A percentile compares a stretch with the other conserved stretches of the same genome.
These are phyloP conservation scores for Auricularia sp. DNA, from an alignment of 768 basidiomycete genomes.

Conservation along the genomic window DNA sequence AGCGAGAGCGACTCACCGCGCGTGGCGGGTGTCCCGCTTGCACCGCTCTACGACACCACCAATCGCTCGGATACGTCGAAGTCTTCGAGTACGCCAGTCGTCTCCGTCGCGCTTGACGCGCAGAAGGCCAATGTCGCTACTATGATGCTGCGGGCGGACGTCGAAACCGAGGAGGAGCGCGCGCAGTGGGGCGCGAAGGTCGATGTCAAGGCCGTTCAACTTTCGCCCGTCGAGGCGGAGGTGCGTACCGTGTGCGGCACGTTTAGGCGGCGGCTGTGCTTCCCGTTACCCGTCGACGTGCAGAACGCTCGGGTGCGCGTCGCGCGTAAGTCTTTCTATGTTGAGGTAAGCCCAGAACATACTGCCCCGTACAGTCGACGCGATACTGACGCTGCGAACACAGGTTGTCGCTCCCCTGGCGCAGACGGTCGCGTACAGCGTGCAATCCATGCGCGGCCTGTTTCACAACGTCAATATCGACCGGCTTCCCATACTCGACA, in stretches of 20 bases:
- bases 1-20: neutral
- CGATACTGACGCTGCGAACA: too few relatives aligned
- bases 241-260: neutral
- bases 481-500: neutral
- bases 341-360: neutral
- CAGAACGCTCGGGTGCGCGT: neutral
- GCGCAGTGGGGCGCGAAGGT: neutral
- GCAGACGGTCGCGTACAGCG: neutral
- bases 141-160: neutral
- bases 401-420: neutral
- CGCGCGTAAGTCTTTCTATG: neutral
- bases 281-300: neutral
- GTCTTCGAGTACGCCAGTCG: neutral
- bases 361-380: neutral
- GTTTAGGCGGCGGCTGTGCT: neutral
- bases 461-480: neutral
- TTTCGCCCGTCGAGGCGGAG: neutral
- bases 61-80: too few relatives aligned
- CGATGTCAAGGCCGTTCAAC: neutral
- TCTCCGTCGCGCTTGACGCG: neutral
- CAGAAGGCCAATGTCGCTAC: neutral
- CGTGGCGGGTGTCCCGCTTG: neutral
- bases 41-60: neutral
- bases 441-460: neutral
- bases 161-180: neutral